These are phyloP conservation scores for Stenocarpella maydis DNA, from an alignment of 2,329 filamentous ascomycete genomes.

Conservation along the genomic window DNA sequence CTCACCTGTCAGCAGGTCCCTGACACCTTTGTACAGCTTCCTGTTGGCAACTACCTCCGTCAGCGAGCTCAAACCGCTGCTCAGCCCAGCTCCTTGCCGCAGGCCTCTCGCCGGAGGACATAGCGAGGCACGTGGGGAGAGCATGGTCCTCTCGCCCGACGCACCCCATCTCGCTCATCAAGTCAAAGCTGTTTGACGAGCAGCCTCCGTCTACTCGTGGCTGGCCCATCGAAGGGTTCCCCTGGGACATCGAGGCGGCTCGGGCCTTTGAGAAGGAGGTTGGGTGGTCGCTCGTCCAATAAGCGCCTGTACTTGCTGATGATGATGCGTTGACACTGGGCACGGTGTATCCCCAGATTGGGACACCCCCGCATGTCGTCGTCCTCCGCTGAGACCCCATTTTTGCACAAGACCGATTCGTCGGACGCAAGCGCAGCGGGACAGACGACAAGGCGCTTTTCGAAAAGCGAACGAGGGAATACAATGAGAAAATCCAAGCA, in stretches of 20 bases:
- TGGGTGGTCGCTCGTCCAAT: not conserved
- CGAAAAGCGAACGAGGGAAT: not conserved
- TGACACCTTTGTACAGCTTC: not conserved
- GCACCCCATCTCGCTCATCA: not conserved
- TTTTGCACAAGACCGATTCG: not conserved
- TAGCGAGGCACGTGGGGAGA: not conserved
- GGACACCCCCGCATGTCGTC: rapidly evolving
- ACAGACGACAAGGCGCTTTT: not conserved
- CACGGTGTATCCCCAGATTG: not conserved
- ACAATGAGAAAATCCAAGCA: not conserved
- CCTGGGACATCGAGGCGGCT: not conserved
- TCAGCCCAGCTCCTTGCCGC: no score
- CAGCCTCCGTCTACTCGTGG: rapidly evolving
- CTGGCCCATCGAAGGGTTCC: not conserved
- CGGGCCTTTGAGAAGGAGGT: not conserved
- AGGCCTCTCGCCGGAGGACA: not conserved
- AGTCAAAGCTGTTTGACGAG: not conserved
- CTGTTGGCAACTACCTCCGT: not conserved
- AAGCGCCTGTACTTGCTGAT: not conserved
- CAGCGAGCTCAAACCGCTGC: not conserved
- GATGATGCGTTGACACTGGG: not conserved
- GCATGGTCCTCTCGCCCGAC: not conserved
- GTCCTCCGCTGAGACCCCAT: not conserved
- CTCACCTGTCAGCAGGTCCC: not conserved
- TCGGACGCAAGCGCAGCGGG: not conserved